Base-by-base conservation (phyloP, 108 stramenopile genomes). In the Mayamaea pseudoterrestris region DNA sequence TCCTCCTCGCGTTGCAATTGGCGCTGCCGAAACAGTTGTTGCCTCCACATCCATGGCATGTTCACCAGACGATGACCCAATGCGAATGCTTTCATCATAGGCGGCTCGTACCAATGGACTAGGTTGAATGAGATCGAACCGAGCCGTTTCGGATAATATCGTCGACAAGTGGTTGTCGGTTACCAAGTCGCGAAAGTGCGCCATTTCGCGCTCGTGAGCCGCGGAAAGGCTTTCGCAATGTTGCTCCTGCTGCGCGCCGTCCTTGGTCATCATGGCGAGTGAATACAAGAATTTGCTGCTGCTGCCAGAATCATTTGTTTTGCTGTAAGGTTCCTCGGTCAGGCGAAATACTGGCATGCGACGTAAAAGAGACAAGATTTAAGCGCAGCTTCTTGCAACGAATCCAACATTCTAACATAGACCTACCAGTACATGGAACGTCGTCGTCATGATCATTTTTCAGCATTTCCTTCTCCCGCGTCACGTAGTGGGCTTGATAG, bases 171-270 rank as follows among this genome's bases (percentile, higher is more conserved):
- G 37, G 20, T 8, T 39, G 37, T 39, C 20, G 16, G 16, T 39
- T 3, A 53, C 13, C 41, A 53, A 26, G 24, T 53, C 53, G 16
- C 39, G 17, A 18, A 42, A 24, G 14, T 18, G 23, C 1, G 22
- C 53, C 53, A 53, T 43, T 11, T 53, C 41, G 5, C 41, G 39
- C 42, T 53, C 41, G 23, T 53, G 53, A 8, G 53, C 53, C 27
- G 53, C 30, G 8, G 26, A 16, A 11, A 53, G 9, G 2, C 12
- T 12, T 27, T 53, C 53, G 3, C 42, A 2, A 26, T 21, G 24
- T 9, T n/a, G 5, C 16, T 18, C 8, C 3, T 14, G 18, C 16
- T 39, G 20, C 37, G 20, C 20, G 37, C 37, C 37, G 37, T 39
- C 37, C 37, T 39, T 39, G 3, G 37, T 18, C 12, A 12, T 12